Evolutionary conservation across 2,329 filamentous ascomycete genomes (phyloP), one percentile per base, ranked within the genome.

Genomic region (Fusarium sp.): DNA sequence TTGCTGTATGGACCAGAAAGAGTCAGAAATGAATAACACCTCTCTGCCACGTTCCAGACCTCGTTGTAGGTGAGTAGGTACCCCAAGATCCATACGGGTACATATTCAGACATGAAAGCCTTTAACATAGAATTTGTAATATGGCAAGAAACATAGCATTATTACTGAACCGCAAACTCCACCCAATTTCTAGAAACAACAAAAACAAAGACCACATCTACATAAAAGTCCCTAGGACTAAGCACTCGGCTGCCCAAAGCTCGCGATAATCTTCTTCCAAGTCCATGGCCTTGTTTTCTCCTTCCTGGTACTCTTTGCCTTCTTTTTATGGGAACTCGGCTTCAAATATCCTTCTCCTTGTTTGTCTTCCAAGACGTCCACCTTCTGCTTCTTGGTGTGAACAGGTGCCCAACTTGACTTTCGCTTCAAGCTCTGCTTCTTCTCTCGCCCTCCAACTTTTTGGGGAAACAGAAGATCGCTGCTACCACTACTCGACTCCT

Each of bases 341-440:
- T n/a, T 43, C 26, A 3, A 17, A 26, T 14, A 20, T 10, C 19
- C 36, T 30, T 40, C 50, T 10, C 21, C 30, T 30, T 40, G 47
- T 28, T 24, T 38, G 4, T n/a, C 17, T 24, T 39, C 21, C 6
- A 32, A n/a, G 9, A 4, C 3, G 8, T 28, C 30, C 20, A n/a
- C 2, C 21, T 39, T 70, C 12, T n/a, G 48, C 51, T 47, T 58
- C 14, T 52, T 70, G 6, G 34, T 15, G 3, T 40, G 14, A 26
- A 20, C 12, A 21, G 26, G 14, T 15, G 19, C n/a, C 56, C 43
- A 64, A 10, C 39, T 56, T 28, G 39, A 44, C 34, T 60, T 69
- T 34, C 67, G 47, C 53, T 72, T 69, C 51, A 67, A 46, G 38
- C 19, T n/a, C n/a, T 36, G 46, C 28, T 10, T 21, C 19, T 36